Conservation (phyloP, 257 asterid genomes). For the Coffea canephora region DNA sequence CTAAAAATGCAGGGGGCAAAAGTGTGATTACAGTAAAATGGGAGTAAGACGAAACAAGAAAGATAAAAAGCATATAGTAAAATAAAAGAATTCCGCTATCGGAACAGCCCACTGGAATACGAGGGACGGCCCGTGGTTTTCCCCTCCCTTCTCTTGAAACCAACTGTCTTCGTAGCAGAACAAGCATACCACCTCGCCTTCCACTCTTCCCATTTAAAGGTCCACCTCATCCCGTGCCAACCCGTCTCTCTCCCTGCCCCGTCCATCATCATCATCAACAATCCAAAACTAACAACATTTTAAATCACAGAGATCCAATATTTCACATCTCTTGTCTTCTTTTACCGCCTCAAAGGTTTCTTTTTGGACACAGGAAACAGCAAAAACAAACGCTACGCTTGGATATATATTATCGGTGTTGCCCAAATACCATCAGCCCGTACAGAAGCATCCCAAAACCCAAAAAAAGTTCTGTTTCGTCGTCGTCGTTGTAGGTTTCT, state of each 20-base stretch:
- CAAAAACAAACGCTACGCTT: not conserved
- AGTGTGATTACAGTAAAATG: not conserved
- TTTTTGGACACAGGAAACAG: slow-evolving; percentile 11
- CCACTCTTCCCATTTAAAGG: slow-evolving; percentile 20
- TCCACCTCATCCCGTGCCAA: not conserved
- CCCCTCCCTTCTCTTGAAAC: slow-evolving; percentile 20
- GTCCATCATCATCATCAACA: not conserved
- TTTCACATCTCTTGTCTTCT: slow-evolving; percentile 25
- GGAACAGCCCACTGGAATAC: slow-evolving; percentile 65
- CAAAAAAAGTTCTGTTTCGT: not conserved
- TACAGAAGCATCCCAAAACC: slow-evolving; percentile 14
- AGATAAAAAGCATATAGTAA: not conserved
- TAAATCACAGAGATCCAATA: not conserved
- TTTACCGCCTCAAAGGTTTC: slow-evolving; percentile 17
- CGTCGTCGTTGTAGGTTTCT: not conserved
- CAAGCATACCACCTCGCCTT: not conserved
- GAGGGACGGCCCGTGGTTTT: slow-evolving; percentile 62
- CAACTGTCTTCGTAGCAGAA: not conserved
- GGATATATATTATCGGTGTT: not conserved
- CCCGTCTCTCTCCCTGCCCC: not conserved
- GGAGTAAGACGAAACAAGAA: not conserved
- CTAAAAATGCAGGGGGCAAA: not conserved
- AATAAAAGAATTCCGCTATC: slow-evolving; percentile 43
- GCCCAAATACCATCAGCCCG: not conserved
- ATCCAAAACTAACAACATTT: not conserved